Base-by-base conservation (phyloP, 352 stramenopile species). In the Globisporangium splendens region DNA sequence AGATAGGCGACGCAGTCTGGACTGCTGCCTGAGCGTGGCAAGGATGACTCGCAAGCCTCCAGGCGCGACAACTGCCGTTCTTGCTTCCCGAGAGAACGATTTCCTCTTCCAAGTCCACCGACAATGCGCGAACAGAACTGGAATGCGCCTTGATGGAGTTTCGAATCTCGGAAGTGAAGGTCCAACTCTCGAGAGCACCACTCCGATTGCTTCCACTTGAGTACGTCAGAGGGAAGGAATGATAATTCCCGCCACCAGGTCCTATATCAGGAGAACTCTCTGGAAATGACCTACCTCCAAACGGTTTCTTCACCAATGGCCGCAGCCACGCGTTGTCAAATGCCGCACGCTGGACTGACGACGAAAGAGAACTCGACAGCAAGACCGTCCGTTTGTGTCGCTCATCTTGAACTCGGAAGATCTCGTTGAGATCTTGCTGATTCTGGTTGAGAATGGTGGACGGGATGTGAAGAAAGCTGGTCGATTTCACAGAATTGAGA, bases 21-120 rank as follows among this genome's bases (percentile, higher is more conserved):
- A 83, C 56, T 0, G 62, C 65, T 2, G 61, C 59, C 5, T 62
- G 54, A 1, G 69, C 39, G 13, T 64, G 38, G 17, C 56, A 70
- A 1, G 82, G 82, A 31, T 87, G 80, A 15, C 57, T 72, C 6
- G 75, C 66, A 11, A 92, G 69, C n/a, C 79, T 63, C 83, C 83
- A 92, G 8, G 75, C 75, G 6, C 83, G 76, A 47, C 83, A 90
- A 1, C 78, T 85, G n/a, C 80, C 80, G 20, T 85, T 83, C 46
- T 86, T 88, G 48, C 77, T 90, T n/a, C 76, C 83, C 1, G 83
- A 85, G 47, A 90, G 61, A 8, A 86, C 56, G 18, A 92, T 31
- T 12, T 86, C 69, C 62, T 92, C 78, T n/a, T 86, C 66, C 8
- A 61, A 42, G 31, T 90, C 80, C 22, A 90, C 76, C 43, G 60